Evolutionary conservation across 1,284 basidiomycete genomes (phyloP).

Genomic region (Ceratobasidium sp.): DNA sequence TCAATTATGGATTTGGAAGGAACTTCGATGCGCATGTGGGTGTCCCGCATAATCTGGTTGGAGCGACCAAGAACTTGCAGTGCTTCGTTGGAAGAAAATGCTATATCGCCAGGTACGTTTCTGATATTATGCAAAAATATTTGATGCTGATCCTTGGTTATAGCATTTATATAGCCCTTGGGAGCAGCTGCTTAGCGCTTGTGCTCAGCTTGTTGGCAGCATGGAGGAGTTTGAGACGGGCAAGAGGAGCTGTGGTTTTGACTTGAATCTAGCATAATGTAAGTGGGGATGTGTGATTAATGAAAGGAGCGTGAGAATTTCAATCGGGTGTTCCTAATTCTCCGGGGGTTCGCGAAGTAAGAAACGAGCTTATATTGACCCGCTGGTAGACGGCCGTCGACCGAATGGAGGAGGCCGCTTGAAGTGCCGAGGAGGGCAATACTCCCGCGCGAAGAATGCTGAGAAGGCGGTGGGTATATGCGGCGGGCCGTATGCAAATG

Average conservation of each 20-base stretch:
- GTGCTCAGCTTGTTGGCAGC: conserved; percentile 27
- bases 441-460: too few species aligned
- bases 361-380: too few species aligned
- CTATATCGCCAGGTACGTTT: conserved; percentile 41
- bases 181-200: conserved; percentile 19
- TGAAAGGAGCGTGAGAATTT: too few species aligned
- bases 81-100: conserved; percentile 44
- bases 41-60: background rate
- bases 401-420: too few species aligned
- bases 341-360: too few species aligned
- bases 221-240: conserved; percentile 34
- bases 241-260: background rate
- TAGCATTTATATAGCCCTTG: conserved; percentile 34
- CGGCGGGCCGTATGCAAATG: too few species aligned
- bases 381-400: too few species aligned
- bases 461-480: too few species aligned
- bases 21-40: conserved; percentile 76
- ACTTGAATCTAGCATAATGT: too few species aligned
- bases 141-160: background rate
- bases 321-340: too few species aligned
- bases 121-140: background rate
- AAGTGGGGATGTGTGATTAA: too few species aligned
- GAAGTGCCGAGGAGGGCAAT: too few species aligned
- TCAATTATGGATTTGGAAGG: conserved; percentile 84
- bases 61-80: conserved; percentile 22